Base-by-base conservation (phyloP, 495 filamentous ascomycete species). In the Xylaria bambusicola region DNA sequence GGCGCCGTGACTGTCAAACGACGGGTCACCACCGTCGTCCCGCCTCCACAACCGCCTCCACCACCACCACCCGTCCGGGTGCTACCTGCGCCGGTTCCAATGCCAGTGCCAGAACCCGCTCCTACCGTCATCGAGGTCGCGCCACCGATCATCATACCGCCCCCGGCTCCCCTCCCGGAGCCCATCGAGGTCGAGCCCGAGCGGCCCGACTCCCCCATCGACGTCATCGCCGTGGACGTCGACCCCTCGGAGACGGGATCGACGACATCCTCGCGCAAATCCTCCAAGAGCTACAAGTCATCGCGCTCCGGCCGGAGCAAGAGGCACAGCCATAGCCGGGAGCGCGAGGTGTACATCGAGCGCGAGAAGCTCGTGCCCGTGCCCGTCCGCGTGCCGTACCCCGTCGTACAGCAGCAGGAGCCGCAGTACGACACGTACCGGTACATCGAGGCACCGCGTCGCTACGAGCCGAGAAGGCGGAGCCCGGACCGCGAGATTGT, bases 201-300 rank as follows among this genome's bases (percentile, higher is more conserved):
- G 10, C 65, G 74, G 54, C 65, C 63, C 12, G 73, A 80, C 54
- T 64, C 72, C 3, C 65, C 63, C 13, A 78, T 82, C 52, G 80
- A 82, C 55, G 73, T 82, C 42, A 80, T 83, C 50, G 74, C 73
- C 57, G 79, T 83, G n/a, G 77, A 81, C 64, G 68, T 80, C 44
- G 78, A 82, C 50, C 70, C 75, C 7, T 67, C 71, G 1, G 62
- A 71, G 20, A 58, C 60, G 10, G 62, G 51, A 45, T 66, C 56
- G 13, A 52, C 61, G 2, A 53, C 48, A 13, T 65, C 60, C 31
- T 67, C 70, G 9, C 61, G 63, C 59, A 69, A 62, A 27, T 66
- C 62, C 29, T 33, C 29, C 10, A 47, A 57, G 15, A 73, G 68
- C 48, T 64, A 61, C 24, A 62, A 50, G 50, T 68, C 60, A 0